Base-by-base conservation (phyloP, 306 rosid species). In the Trifolium subterraneum region DNA sequence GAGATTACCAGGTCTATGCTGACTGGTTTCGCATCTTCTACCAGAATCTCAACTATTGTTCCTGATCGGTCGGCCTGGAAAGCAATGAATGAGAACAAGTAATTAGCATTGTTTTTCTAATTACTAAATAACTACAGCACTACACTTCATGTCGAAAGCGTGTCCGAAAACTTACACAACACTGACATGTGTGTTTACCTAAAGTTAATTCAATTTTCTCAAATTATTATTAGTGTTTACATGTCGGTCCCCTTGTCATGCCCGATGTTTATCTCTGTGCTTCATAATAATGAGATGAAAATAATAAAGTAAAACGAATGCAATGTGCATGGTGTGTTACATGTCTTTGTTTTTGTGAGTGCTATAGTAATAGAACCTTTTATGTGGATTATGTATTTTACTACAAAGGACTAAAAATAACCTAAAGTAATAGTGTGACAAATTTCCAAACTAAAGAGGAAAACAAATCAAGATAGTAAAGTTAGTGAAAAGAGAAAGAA, bases 11-110 rank as follows among this genome's bases (percentile, higher is more conserved):
- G 75, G 81, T 87, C 98, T 36, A 91, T 22, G 45, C 98, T 93
- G 71, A 93, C 98, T 78, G 96, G 83, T 79, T 91, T 91, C 14
- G 79, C 79, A 31, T 93, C 98, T 51, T 91, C 98, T 1, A 15
- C 74, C 29, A 89, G 5, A 48, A 89, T 47, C 85, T 93, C 94
- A 45, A 79, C 8, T 70, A 93, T 2, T 19, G 97, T 93, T 80
- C 98, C 98, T 54, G 97, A 83, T 59, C 83, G 90, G 83, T 91
- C 97, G 79, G 98, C 97, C 98, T 93, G 83, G 22, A 54, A 44
- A 73, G 74, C 67, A 83, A 42, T 63, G 65, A 74, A 64, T 8
- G 69, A 20, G 22, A 59, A 47, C 31, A 63, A 39, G 65, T 41
- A 42, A 70, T 68, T 38, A 63, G 51, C 64, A 27, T 20, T 72